Evolutionary conservation across 2,329 filamentous ascomycete genomes (phyloP).

Genomic region (Nemania sp.): DNA sequence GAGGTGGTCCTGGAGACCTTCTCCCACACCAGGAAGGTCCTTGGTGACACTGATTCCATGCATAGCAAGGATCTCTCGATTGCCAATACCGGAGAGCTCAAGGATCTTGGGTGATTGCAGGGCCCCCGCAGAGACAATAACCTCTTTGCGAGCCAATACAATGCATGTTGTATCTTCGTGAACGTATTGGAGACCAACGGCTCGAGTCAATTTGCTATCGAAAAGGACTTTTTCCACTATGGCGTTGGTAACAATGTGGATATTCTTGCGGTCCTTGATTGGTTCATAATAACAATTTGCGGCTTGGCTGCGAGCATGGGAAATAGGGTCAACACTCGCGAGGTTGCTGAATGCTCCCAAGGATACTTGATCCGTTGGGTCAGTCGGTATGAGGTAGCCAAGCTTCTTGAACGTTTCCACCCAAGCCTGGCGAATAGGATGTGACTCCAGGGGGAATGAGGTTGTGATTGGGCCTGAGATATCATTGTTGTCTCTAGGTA

Average conservation of each 20-base stretch:
- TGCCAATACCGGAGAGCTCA: constrained; percentile 42
- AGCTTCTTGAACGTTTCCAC: constrained; percentile 43
- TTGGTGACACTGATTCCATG: constrained; percentile 18
- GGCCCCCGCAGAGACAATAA: constrained; percentile 39
- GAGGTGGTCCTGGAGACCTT: constrained; percentile 40
- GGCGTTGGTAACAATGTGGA: constrained; percentile 14
- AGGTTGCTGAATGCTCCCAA: too few relatives aligned
- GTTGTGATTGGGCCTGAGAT: constrained; percentile 37
- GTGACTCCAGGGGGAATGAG: constrained; percentile 40
- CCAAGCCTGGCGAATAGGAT: constrained; percentile 45
- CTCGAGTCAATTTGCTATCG: neutral
- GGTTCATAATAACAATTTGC: constrained; percentile 37
- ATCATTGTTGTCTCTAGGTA: constrained; percentile 39
- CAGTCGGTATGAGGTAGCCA: too few relatives aligned
- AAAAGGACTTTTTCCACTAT: constrained; percentile 6
- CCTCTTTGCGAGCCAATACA: constrained; percentile 27
- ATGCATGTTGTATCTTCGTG: neutral
- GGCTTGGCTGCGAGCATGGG: constrained; percentile 42
- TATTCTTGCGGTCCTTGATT: constrained; percentile 37
- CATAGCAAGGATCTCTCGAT: constrained; percentile 19
- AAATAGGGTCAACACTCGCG: constrained; percentile 33
- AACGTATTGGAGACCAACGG: too few relatives aligned
- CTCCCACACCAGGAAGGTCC: constrained; percentile 36
- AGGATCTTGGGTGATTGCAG: constrained; percentile 43
- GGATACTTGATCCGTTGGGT: too few relatives aligned